Conservation (phyloP, 164 flowering plant genomes). For the Vitis cinerea region DNA sequence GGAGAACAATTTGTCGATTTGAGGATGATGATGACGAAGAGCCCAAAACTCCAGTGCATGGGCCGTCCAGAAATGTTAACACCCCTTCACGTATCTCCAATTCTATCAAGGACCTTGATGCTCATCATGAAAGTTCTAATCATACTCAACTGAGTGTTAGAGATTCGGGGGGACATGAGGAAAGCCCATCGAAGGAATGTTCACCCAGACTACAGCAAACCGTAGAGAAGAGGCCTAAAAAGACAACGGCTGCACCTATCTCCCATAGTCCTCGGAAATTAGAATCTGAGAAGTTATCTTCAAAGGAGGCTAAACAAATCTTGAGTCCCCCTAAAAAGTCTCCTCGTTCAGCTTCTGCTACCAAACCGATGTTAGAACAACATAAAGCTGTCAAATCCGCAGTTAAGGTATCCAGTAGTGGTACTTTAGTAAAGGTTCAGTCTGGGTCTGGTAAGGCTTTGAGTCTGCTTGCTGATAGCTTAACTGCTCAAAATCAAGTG, state of each 20-base stretch:
- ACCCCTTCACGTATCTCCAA: conserved; percentile 22
- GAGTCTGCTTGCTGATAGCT: conserved; percentile 30
- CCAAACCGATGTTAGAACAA: conserved; percentile 27
- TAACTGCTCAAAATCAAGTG: conserved; percentile 36
- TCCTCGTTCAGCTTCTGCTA: conserved; percentile 25
- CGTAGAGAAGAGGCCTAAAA: conserved; percentile 38
- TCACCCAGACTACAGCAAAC: conserved; percentile 24
- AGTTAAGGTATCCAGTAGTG: conserved; percentile 32
- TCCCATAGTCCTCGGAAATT: conserved; percentile 31
- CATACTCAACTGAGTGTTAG: conserved; percentile 15
- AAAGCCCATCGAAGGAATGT: conserved; percentile 25
- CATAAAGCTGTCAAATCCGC: conserved; percentile 32
- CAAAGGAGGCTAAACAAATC: conserved; percentile 31
- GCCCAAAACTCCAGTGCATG: conserved; percentile 74
- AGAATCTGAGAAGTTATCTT: conserved; percentile 29
- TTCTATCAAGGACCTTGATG: conserved; percentile 19
- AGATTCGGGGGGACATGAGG: conserved; percentile 17
- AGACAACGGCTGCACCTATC: conserved; percentile 16
- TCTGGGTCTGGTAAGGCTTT: conserved; percentile 32
- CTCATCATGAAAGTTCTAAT: conserved; percentile 17
- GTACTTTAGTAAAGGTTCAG: conserved; percentile 32
- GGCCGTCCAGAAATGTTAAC: conserved; percentile 26
- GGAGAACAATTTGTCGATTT: conserved; percentile 62
- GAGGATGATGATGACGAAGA: conserved; percentile 64
- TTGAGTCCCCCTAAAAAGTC: conserved; percentile 37